Base-by-base conservation (phyloP, 2,329 filamentous ascomycete genomes). In the Coniella vitis region DNA sequence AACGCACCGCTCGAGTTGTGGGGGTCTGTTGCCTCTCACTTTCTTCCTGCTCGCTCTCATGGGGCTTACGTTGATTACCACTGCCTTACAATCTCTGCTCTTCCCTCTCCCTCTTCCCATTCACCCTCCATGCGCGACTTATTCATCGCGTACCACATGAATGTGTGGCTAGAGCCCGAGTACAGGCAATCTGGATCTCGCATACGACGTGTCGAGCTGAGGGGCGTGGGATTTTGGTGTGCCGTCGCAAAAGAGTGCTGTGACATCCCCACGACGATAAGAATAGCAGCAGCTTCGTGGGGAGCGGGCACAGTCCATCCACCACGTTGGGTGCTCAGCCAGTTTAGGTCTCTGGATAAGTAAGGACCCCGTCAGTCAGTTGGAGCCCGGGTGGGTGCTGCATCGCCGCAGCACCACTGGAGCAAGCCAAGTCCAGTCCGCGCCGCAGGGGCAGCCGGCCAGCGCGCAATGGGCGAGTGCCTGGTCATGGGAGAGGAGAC, bases 401-500 rank as follows among this genome's bases (percentile, higher is more conserved):
- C 51, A 53, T 42, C 43, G 47, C 39, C 22, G 14, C 21, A 17
- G 22, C 22, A 34, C 51, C 42, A 45, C 45, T 39, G 32, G 51
- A 17, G 42, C 31, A 32, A 29, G 31, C 25, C 45, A 22, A 25
- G 38, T 34, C 17, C 38, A 43, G 22, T 36, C 21, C 20, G 48
- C 19, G 41, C 45, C 45, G 41, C 37, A 39, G 19, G 48, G 35
- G 41, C 45, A 49, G 41, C 37, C 39, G 19, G 48, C 41, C 25
- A 7, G 37, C 17, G 37, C 17, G 17, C n/a, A 42, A 38, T 39
- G 25, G 37, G 47, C 36, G 40, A 43, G 40, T 39, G 29, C 13
- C 35, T 32, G 81, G 81, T 54, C 82, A 89, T n/a, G n/a, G 58
- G 83, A 88, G 56, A 83, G 86, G 63, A 46, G 50, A 49, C 38